Conservation (phyloP, 352 stramenopile species). For the Hyaloperonospora brassicae region DNA sequence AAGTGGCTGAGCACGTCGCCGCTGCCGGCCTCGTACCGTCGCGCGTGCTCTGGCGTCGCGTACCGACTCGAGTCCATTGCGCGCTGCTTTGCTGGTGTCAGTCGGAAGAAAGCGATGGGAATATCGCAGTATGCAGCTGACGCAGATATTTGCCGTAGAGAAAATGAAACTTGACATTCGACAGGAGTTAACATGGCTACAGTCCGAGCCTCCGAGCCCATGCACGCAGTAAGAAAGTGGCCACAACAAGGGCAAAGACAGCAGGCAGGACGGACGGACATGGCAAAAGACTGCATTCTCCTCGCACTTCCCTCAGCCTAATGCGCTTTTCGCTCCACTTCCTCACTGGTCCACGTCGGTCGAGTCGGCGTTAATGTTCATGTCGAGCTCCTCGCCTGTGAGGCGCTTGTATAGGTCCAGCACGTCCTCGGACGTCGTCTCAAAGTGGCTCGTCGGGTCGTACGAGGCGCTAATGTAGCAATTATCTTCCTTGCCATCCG, state of each 20-base stretch:
- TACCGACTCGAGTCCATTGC: slow-evolving; percentile 16
- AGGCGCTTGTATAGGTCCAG: slow-evolving; percentile 97
- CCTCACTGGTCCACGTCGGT: slow-evolving; percentile 91
- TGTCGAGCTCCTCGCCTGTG: slow-evolving; percentile 95
- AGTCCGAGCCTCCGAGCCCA: too few species aligned
- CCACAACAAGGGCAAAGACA: slow-evolving; percentile 4
- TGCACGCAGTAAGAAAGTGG: slow-evolving; percentile 1
- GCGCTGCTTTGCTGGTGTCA: slow-evolving; percentile 7
- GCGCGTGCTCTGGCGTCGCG: slow-evolving; percentile 24
- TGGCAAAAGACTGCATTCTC: not conserved
- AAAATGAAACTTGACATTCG: slow-evolving; percentile 2
- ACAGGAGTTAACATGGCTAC: too few species aligned
- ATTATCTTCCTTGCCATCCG: slow-evolving; percentile 88
- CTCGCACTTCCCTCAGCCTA: not conserved
- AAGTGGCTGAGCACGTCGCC: slow-evolving; percentile 61
- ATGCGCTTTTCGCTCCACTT: not conserved
- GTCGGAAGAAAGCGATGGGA: too few species aligned
- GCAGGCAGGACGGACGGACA: not conserved
- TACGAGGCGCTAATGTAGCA: slow-evolving; percentile 97
- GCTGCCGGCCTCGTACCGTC: slow-evolving; percentile 44
- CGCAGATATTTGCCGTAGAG: not conserved
- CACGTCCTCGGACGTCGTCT: slow-evolving; percentile 95
- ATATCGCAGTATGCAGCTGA: too few species aligned
- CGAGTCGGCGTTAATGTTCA: slow-evolving; percentile 95
- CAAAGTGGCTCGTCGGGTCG: slow-evolving; percentile 93